Base-by-base conservation (phyloP, 139 green algal genomes). In the Gonium pectorale region DNA sequence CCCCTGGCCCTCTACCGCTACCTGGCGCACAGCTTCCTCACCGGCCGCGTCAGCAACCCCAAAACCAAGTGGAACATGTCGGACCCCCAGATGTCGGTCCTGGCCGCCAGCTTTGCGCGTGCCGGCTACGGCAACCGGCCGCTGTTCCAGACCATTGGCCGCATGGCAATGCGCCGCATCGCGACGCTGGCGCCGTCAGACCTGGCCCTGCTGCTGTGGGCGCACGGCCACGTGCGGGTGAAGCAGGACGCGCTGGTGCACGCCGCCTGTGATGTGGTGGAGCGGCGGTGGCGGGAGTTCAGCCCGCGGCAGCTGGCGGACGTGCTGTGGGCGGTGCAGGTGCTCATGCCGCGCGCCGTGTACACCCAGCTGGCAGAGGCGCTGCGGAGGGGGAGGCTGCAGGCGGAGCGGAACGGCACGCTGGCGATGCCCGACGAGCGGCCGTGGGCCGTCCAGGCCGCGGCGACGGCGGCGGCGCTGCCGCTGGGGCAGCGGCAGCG, bases 131-230 rank as follows among this genome's bases (percentile, higher is more conserved):
- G 40, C 40, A 86, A 35, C 68, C 31, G 29, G 24, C 29, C 21
- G 19, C 68, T 86, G 33, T 86, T 80, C 68, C 71, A 72, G 38
- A 86, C 80, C 29, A 60, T 79, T 26, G 67, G 51, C 3, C 67
- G 80, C 56, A 77, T 86, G 43, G 80, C 80, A 11, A 6, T 70
- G 11, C 46, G 52, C 24, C 52, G 80, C 31, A 5, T 80, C 51
- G 43, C 46, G n/a, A 63, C 56, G 46, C 51, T 86, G 29, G 38
- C 67, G 21, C 52, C 80, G 1, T 19, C 15, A 0, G 80, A 86
- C 27, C 19, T 81, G 29, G 31, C 68, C 40, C 67, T 69, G n/a
- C 19, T 86, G n/a, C 51, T 78, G 22, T 38, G 27, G 21, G 67
- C 80, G 2, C 51, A 64, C 11, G 68, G 67, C 5, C 29, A 17